These are phyloP conservation scores for Laburnicola sp. DNA, from an alignment of 2,329 filamentous ascomycete species.

Conservation along the genomic window DNA sequence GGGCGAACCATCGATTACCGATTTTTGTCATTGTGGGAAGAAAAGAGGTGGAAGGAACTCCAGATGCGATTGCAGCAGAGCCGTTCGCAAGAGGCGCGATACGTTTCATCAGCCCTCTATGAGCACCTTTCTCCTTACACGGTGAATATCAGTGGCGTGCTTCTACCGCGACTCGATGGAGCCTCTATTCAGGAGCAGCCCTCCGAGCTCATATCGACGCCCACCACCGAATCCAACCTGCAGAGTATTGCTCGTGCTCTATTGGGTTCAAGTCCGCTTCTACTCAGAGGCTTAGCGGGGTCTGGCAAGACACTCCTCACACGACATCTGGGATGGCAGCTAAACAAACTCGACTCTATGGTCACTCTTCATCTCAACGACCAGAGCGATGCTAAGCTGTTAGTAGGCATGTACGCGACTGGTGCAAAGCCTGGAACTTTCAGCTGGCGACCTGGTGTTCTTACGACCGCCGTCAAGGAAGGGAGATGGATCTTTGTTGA, in stretches of 20 bases:
- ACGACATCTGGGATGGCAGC: conserved; percentile 76
- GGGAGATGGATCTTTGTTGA: conserved; percentile 97
- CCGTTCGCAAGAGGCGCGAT: neutral
- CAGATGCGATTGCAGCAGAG: conserved; percentile 15
- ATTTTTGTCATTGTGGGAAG: conserved; percentile 69
- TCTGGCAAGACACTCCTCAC: conserved; percentile 89
- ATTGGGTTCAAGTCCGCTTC: conserved; percentile 68
- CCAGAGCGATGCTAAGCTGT: conserved; percentile 95
- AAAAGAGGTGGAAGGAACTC: conserved; percentile 53
- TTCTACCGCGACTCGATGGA: conserved; percentile 44
- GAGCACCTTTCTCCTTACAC: conserved; percentile 36
- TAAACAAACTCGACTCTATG: conserved; percentile 80
- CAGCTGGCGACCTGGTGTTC: conserved; percentile 85
- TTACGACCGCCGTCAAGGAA: conserved; percentile 91
- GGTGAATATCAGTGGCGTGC: conserved; percentile 41
- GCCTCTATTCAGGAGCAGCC: conserved; percentile 30
- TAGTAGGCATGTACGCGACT: conserved; percentile 91
- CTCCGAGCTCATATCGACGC: conserved; percentile 60
- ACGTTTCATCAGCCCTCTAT: conserved; percentile 8
- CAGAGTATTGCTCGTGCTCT: conserved; percentile 69
- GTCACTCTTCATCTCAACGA: conserved; percentile 96
- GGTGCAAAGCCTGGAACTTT: conserved; percentile 87
- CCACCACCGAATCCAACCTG: conserved; percentile 74
- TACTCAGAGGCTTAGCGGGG: conserved; percentile 81
- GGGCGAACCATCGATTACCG: conserved; percentile 75